These are phyloP conservation scores for Anisodus tanguticus DNA, from an alignment of 257 asterid species.

Conservation along the genomic window DNA sequence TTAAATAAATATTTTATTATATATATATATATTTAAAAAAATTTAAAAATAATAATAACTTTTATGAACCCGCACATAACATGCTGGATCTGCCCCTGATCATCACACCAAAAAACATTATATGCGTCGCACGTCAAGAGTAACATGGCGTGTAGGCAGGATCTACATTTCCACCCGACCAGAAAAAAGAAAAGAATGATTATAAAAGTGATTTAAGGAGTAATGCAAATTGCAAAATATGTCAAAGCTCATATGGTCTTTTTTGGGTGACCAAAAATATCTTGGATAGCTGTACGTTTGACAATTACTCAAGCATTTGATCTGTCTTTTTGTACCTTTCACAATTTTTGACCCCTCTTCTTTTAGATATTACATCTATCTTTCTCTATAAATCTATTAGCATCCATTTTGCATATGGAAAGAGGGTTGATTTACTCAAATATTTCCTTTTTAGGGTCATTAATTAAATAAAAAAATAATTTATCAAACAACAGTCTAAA, in stretches of 20 bases:
- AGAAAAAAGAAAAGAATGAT: not conserved
- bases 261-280: not conserved
- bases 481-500: too few relatives aligned
- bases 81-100: too few relatives aligned
- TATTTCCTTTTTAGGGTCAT: too few relatives aligned
- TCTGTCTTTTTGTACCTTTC: constrained; percentile 10
- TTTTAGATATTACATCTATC: not conserved
- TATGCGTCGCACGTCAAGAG: not conserved
- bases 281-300: constrained; percentile 20
- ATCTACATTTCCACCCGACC: not conserved
- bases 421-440: too few relatives aligned
- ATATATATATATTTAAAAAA: too few relatives aligned
- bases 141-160: not conserved
- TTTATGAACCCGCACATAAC: too few relatives aligned
- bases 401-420: too few relatives aligned
- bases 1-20: too few relatives aligned
- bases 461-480: too few relatives aligned
- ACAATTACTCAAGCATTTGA: constrained; percentile 1
- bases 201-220: not conserved
- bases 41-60: too few relatives aligned
- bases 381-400: too few relatives aligned
- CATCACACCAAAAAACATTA: not conserved
- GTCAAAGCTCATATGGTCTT: not conserved
- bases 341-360: not conserved
- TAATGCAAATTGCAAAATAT: constrained; percentile 4